These are phyloP conservation scores for Vararia minispora DNA, from an alignment of 768 basidiomycete genomes.

Conservation along the genomic window DNA sequence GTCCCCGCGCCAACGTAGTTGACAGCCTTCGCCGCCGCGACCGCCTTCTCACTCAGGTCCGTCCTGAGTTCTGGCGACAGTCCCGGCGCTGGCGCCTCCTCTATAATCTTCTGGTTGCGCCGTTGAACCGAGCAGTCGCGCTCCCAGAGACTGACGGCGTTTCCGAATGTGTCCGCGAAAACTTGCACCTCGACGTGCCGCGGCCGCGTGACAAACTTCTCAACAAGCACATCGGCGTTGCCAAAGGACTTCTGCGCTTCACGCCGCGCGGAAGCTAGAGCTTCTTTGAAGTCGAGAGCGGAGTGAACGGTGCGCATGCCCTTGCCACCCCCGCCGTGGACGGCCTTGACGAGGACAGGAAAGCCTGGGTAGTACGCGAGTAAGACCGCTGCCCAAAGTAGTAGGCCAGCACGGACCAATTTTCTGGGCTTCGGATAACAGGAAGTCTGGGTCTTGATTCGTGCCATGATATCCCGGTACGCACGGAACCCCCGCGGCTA, in stretches of 20 bases:
- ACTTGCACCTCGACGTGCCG: slow-evolving; percentile 93
- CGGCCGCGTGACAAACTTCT: slow-evolving; percentile 80
- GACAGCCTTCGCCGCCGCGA: slow-evolving; percentile 89
- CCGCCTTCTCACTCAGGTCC: slow-evolving; percentile 76
- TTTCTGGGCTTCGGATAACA: slow-evolving; percentile 55
- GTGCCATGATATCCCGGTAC: slow-evolving; percentile 90
- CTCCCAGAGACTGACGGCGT: slow-evolving; percentile 90
- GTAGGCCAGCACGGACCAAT: slow-evolving; percentile 38
- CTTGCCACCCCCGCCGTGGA: slow-evolving; percentile 92
- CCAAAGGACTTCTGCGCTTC: slow-evolving; percentile 85
- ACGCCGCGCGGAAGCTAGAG: slow-evolving; percentile 77
- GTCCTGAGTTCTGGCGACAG: slow-evolving; percentile 67
- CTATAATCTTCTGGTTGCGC: slow-evolving; percentile 92
- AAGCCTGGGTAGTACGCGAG: slow-evolving; percentile 38
- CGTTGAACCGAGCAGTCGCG: slow-evolving; percentile 88
- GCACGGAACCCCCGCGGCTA: slow-evolving; percentile 84
- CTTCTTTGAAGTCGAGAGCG: slow-evolving; percentile 63
- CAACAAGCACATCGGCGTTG: slow-evolving; percentile 76
- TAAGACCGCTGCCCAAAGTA: not conserved
- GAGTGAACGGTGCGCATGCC: slow-evolving; percentile 81
- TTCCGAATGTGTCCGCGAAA: slow-evolving; percentile 76
- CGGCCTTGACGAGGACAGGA: slow-evolving; percentile 93
- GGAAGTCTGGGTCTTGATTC: slow-evolving; percentile 64
- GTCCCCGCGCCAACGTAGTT: slow-evolving; percentile 87
- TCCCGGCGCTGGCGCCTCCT: slow-evolving; percentile 92